Evolutionary conservation across 2,329 filamentous ascomycete genomes (phyloP).

Genomic region (Colletotrichum brevisporum): DNA sequence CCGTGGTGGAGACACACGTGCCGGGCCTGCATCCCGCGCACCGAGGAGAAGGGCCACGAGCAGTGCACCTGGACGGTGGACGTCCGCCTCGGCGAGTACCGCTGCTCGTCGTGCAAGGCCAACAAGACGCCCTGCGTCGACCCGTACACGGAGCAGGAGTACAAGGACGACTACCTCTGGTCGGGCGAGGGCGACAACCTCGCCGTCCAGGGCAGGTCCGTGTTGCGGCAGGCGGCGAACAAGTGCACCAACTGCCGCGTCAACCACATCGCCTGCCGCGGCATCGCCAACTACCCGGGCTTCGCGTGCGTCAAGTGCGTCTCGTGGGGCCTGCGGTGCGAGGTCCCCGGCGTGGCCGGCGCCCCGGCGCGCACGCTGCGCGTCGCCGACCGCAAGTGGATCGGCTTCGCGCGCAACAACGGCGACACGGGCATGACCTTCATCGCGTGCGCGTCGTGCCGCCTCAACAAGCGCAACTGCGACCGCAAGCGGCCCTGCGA

Average conservation of each 20-base stretch:
- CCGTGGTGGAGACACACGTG: slow-evolving; percentile 44
- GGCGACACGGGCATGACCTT: slow-evolving; percentile 12
- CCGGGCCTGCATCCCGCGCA: not conserved
- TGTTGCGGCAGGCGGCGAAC: not conserved
- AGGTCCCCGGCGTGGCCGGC: not conserved
- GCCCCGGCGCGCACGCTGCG: not conserved
- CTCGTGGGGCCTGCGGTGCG: slow-evolving; percentile 36
- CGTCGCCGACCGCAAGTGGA: slow-evolving; percentile 23
- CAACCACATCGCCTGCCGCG: slow-evolving; percentile 27
- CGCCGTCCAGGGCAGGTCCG: not conserved
- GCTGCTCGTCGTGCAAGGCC: slow-evolving; percentile 40
- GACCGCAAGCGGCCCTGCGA: slow-evolving; percentile 56
- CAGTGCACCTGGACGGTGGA: slow-evolving; percentile 30
- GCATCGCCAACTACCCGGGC: not conserved
- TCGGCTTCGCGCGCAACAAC: slow-evolving; percentile 27
- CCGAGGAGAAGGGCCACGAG: not conserved
- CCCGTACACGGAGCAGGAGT: slow-evolving; percentile 34
- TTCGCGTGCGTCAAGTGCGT: slow-evolving; percentile 40
- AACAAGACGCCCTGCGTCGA: slow-evolving; percentile 43
- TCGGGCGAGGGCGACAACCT: slow-evolving; percentile 9
- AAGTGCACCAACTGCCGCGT: slow-evolving; percentile 27
- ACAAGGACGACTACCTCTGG: slow-evolving; percentile 11
- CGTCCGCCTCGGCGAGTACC: slow-evolving; percentile 31
- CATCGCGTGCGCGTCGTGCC: slow-evolving; percentile 28
- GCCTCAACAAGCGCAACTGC: slow-evolving; percentile 42